Base-by-base conservation (phyloP, 441 rosid genomes). In the Francoa sonchifolia region DNA sequence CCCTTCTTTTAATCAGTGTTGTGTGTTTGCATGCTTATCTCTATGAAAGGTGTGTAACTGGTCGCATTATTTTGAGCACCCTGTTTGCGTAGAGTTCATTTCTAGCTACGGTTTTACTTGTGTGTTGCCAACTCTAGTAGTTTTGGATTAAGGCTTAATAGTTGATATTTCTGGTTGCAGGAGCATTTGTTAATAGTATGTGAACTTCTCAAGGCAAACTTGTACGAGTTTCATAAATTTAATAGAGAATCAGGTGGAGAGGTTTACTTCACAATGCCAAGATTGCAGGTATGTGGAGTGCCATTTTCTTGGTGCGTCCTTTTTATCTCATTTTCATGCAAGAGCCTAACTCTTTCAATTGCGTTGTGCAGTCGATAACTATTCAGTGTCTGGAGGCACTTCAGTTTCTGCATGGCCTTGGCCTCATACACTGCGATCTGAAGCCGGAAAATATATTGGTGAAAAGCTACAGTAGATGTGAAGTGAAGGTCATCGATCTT, bases 161-260 rank as follows among this genome's bases (percentile, higher is more conserved):
- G 27, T 31, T 56, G 25, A 43, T 49, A 44, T 38, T 17, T 48
- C 21, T 60, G 47, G 42, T 46, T 72, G 52, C 77, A 89, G 96
- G 98, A 89, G 69, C 98, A 89, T 68, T 61, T 89, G 68, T 63
- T 89, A 38, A 85, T 89, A 42, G 96, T 89, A 40, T 85, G 98
- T 58, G 98, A 89, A 61, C 92, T 89, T 59, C 92, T 89, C 44
- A 89, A 89, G 73, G 98, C 94, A 50, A 89, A 89, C 59, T 68
- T 89, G 32, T 85, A 85, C 0, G 98, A 89, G 72, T 89, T 89
- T 58, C 96, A 89, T 57, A 89, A 84, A 58, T 89, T 89, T 64
- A 89, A 89, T 62, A 72, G 95, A 66, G 98, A 89, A 61, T 89
- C 96, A 19, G 96, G 96, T 44, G 98, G 98, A 45, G 98, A 89